Evolutionary conservation across 768 basidiomycete genomes (phyloP), one percentile per base, ranked within the genome.

Genomic region (Tylopilus vinaceipallidus): DNA sequence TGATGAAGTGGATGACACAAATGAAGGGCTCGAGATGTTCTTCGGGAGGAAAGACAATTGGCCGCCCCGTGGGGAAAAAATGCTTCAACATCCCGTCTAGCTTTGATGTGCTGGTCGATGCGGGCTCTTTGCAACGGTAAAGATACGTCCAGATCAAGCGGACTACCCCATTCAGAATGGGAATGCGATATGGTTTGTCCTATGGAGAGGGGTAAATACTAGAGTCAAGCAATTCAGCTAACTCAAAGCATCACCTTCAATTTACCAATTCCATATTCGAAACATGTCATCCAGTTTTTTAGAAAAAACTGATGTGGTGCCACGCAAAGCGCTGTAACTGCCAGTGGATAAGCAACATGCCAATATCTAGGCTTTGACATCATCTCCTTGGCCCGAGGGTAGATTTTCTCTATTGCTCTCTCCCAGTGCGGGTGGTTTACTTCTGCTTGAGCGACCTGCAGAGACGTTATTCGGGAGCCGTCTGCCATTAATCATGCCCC

Each of bases 391-490:
- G 88, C 88, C 62, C 86, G 90, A 2, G 88, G 86, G 63, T 83
- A 84, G 29, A 95, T 90, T 12, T 78, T 73, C 64, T 93, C 87
- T 26, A 94, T 88, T 0, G 94, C 93, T 64, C 91, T 92, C 6
- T 86, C 91, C 94, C 94, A 98, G 57, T 88, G 78, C 0, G 94
- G 94, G 66, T 95, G 88, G 59, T 97, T 97, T 42, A 95, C 93
- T 71, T 98, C 94, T 6, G 91, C 94, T 71, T 94, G 92, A 0
- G 91, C 95, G 33, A 88, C 95, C 89, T 94, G 42, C 50, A 40
- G 4, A 60, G 17, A 27, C 12, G 35, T 40, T 19, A 29, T 23
- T 52, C 20, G 29, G 14, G 6, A 23, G 30, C 22, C 22, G 16
- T 17, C 24, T 3, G 17, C 22, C 27, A 24, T 4, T 27, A 14